Conservation (phyloP, 2,329 filamentous ascomycete species). For the Penicillium sp. region DNA sequence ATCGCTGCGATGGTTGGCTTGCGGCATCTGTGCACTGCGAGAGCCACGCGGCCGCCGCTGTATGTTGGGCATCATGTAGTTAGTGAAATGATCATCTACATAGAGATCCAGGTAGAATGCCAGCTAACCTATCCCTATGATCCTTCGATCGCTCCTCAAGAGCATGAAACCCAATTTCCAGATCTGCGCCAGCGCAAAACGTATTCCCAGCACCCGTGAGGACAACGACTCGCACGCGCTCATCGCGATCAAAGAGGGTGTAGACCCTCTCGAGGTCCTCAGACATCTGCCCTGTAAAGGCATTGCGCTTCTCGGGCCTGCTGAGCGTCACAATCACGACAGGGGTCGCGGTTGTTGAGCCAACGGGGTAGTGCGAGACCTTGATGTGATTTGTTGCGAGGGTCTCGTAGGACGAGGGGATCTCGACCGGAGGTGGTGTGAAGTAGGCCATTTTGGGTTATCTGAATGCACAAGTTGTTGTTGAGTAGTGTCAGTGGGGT, state of each 20-base stretch:
- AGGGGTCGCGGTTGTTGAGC: conserved; percentile 54
- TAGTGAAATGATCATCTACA: not conserved
- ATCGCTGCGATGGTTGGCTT: conserved; percentile 63
- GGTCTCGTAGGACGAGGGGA: conserved; percentile 42
- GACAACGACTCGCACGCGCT: conserved; percentile 59
- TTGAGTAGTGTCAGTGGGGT: not conserved
- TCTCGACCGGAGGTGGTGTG: conserved; percentile 19
- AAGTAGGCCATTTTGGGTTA: conserved; percentile 12
- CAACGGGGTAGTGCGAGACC: conserved; percentile 44
- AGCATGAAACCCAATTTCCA: conserved; percentile 57
- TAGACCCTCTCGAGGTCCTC: conserved; percentile 46
- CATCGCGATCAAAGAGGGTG: conserved; percentile 54
- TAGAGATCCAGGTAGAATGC: not conserved
- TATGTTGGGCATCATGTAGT: not conserved
- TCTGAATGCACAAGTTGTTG: not conserved
- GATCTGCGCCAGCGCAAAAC: conserved; percentile 60
- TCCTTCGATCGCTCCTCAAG: conserved; percentile 50
- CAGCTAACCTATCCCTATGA: conserved; percentile 58
- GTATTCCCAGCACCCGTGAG: conserved; percentile 56
- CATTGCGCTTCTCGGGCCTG: conserved; percentile 63
- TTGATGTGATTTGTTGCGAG: conserved; percentile 40
- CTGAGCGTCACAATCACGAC: conserved; percentile 58
- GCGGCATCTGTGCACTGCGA: conserved; percentile 62
- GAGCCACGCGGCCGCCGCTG: conserved; percentile 41
- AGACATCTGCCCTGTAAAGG: conserved; percentile 60